These are phyloP conservation scores for Aspergillus proliferans DNA, from an alignment of 2,329 filamentous ascomycete genomes.

Conservation along the genomic window DNA sequence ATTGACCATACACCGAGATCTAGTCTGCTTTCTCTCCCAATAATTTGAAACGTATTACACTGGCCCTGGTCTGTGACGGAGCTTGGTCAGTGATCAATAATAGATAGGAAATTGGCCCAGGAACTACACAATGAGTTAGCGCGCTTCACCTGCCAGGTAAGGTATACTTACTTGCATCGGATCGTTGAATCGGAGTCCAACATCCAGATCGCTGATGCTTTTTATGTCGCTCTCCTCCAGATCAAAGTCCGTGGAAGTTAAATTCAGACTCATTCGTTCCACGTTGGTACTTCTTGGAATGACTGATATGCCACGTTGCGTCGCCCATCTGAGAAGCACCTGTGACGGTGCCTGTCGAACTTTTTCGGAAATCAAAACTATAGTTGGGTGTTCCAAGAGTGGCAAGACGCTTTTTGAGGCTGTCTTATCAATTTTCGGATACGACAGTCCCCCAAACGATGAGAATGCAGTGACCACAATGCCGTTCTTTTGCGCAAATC, in stretches of 20 bases:
- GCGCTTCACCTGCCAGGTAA: too few relatives aligned
- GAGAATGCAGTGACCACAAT: constrained; percentile 78
- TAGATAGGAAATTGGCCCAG: too few relatives aligned
- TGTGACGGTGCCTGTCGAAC: constrained; percentile 69
- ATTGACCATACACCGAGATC: too few relatives aligned
- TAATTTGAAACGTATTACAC: too few relatives aligned
- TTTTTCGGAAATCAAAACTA: constrained; percentile 63
- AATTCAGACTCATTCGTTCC: constrained; percentile 30
- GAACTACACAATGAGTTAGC: too few relatives aligned
- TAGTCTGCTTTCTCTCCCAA: too few relatives aligned
- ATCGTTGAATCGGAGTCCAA: constrained; percentile 68
- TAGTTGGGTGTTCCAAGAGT: constrained; percentile 62
- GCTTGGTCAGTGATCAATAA: too few relatives aligned
- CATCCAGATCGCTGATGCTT: constrained; percentile 59
- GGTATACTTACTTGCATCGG: constrained; percentile 57
- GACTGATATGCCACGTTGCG: constrained; percentile 71
- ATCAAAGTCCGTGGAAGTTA: constrained; percentile 62
- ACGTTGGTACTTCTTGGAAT: constrained; percentile 70
- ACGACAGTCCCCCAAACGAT: constrained; percentile 72
- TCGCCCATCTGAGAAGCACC: constrained; percentile 80
- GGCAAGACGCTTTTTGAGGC: constrained; percentile 59
- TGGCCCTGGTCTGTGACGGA: too few relatives aligned
- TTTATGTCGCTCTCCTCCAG: constrained; percentile 61
- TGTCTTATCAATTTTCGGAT: constrained; percentile 70
- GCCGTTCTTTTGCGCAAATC: constrained; percentile 62